phyloP scores from a whole-genome alignment of 164 flowering plant species.

The Annona squamosa region DNA sequence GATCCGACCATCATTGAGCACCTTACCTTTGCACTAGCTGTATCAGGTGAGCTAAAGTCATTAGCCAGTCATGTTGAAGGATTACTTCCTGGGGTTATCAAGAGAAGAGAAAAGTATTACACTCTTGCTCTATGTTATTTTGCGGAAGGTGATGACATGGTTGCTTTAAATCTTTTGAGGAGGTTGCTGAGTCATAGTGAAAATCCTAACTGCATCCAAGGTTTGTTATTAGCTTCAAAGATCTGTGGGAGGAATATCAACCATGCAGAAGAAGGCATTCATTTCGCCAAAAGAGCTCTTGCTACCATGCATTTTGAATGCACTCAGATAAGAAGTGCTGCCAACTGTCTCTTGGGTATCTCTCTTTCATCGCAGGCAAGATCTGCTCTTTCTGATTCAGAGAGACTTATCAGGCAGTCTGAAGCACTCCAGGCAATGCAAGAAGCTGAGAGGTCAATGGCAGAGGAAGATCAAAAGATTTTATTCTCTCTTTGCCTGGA shows the following conservation, averaged over 20 bases:
- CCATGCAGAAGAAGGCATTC: conserved; percentile 54
- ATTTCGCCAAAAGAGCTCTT: conserved; percentile 36
- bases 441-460: conserved; percentile 39
- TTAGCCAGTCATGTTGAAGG: conserved; percentile 64
- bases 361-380: conserved; percentile 50
- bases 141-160: conserved; percentile 58
- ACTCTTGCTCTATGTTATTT: conserved; percentile 70
- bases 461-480: conserved; percentile 37
- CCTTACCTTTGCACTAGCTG: conserved; percentile 68
- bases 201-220: conserved; percentile 34
- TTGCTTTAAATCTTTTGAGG: conserved; percentile 62
- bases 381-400: conserved; percentile 43
- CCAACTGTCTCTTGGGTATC: conserved; percentile 52
- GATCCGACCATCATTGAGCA: conserved; percentile 80
- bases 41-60: conserved; percentile 48
- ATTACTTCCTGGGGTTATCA: conserved; percentile 51
- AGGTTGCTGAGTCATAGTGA: conserved; percentile 43
- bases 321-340: conserved; percentile 33
- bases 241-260: conserved; percentile 45
- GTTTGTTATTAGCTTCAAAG: conserved; percentile 69
- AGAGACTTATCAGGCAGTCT: conserved; percentile 36
- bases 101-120: conserved; percentile 41
- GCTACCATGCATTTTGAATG: conserved; percentile 34
- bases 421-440: conserved; percentile 65
- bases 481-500: conserved; percentile 61